These are phyloP conservation scores for Umbelopsis vinacea DNA, from an alignment of 192 early-diverging fungal species.

Conservation along the genomic window DNA sequence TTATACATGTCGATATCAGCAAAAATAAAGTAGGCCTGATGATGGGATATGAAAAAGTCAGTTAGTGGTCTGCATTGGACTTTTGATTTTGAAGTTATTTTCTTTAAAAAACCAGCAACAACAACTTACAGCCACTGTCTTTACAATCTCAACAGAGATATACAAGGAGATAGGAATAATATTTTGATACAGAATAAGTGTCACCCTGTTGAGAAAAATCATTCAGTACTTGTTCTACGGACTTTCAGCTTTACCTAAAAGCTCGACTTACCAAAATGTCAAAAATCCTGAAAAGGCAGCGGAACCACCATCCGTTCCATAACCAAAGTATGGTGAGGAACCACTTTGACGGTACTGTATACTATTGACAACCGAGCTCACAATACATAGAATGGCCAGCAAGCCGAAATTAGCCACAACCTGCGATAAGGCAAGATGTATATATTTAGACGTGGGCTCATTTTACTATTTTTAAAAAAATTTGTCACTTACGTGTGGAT, in stretches of 20 bases:
- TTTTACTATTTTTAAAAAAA: not conserved
- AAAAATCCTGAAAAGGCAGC: constrained; percentile 65
- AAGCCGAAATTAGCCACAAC: constrained; percentile 81
- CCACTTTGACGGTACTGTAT: constrained; percentile 62
- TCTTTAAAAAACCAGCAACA: too few relatives aligned
- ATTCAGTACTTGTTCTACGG: not conserved
- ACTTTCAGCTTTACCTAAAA: too few relatives aligned
- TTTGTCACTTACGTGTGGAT: constrained; percentile 75
- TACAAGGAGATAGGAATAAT: constrained; percentile 96
- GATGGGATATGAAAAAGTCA: not conserved
- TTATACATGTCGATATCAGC: constrained; percentile 92
- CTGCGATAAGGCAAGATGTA: constrained; percentile 37
- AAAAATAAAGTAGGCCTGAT: constrained; percentile 87
- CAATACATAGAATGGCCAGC: constrained; percentile 73
- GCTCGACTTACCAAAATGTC: constrained; percentile 65
- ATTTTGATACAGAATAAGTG: constrained; percentile 92
- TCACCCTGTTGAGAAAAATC: constrained; percentile 57
- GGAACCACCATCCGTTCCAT: constrained; percentile 51
- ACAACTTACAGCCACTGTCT: constrained; percentile 72
- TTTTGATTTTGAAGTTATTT: too few relatives aligned
- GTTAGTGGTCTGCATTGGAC: too few relatives aligned
- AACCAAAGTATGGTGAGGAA: constrained; percentile 55
- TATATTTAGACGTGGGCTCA: constrained; percentile 12
- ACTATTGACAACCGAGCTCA: constrained; percentile 67
- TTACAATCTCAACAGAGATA: constrained; percentile 92